phyloP scores from a whole-genome alignment of 2,329 filamentous ascomycete species.

The Sporothrix inflata region DNA sequence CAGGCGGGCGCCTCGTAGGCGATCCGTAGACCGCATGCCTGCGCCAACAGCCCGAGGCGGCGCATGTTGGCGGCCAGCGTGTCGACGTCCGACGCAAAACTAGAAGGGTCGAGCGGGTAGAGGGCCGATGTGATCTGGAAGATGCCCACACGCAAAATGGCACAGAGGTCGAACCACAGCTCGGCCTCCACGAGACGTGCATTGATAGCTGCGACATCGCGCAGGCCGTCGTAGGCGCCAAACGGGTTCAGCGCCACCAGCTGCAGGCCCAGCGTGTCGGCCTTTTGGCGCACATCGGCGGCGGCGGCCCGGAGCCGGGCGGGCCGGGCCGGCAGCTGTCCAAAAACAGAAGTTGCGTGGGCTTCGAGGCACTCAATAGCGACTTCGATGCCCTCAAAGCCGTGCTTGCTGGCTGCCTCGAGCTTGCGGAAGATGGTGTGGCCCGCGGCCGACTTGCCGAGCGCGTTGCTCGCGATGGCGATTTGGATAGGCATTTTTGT shows the following conservation, averaged over 20 bases:
- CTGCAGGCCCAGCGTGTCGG: neutral
- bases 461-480: constrained; percentile 11
- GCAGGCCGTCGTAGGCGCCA: constrained; percentile 8
- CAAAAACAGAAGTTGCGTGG: neutral
- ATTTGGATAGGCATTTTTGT: neutral
- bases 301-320: constrained; percentile 2
- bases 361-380: neutral
- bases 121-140: constrained; percentile 7
- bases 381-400: neutral
- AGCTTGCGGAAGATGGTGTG: constrained; percentile 5
- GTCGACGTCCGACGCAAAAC: neutral
- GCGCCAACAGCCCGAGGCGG: neutral
- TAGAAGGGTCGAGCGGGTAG: neutral
- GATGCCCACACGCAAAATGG: neutral
- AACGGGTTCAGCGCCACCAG: constrained; percentile 4
- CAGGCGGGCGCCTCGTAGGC: constrained; percentile 17
- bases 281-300: neutral
- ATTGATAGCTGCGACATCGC: neutral
- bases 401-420: constrained; percentile 1
- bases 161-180: constrained; percentile 11
- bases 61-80: constrained; percentile 5
- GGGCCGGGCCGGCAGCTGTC: neutral
- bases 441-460: constrained; percentile 15
- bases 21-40: neutral
- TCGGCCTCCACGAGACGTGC: neutral